These are phyloP conservation scores for Benincasa hispida DNA, from an alignment of 306 rosid species.

Conservation along the genomic window DNA sequence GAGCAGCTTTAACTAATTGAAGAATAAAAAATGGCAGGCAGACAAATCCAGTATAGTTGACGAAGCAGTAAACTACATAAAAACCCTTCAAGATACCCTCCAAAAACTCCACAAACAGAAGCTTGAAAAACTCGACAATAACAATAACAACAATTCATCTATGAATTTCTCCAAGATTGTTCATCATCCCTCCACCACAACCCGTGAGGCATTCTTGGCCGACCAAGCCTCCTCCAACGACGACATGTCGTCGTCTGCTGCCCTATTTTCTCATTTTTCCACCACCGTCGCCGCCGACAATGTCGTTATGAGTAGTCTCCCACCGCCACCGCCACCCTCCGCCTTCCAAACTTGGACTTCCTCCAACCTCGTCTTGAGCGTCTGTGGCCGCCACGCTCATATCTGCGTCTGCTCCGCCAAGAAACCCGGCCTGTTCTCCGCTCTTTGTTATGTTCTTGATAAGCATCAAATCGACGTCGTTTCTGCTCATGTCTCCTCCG, in stretches of 20 bases:
- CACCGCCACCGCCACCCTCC: neutral
- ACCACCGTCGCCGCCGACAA: neutral
- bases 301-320: neutral
- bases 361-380: constrained; percentile 34
- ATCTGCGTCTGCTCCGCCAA: constrained; percentile 30
- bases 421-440: constrained; percentile 29
- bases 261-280: neutral
- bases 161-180: neutral
- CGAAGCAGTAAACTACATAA: constrained; percentile 48
- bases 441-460: constrained; percentile 39
- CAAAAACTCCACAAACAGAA: constrained; percentile 39
- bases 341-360: constrained; percentile 43
- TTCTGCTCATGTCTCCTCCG: constrained; percentile 31
- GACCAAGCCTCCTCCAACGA: constrained; percentile 18
- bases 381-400: constrained; percentile 58
- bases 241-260: neutral
- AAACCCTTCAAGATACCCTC: constrained; percentile 21
- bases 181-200: neutral
- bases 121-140: constrained; percentile 19
- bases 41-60: constrained; percentile 65
- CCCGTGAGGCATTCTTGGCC: constrained; percentile 20
- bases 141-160: neutral
- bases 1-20: no score
- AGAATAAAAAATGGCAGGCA: constrained; percentile 18
- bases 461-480: constrained; percentile 35